Evolutionary conservation across 306 rosid species (phyloP).

Genomic region (Acacia confusa): DNA sequence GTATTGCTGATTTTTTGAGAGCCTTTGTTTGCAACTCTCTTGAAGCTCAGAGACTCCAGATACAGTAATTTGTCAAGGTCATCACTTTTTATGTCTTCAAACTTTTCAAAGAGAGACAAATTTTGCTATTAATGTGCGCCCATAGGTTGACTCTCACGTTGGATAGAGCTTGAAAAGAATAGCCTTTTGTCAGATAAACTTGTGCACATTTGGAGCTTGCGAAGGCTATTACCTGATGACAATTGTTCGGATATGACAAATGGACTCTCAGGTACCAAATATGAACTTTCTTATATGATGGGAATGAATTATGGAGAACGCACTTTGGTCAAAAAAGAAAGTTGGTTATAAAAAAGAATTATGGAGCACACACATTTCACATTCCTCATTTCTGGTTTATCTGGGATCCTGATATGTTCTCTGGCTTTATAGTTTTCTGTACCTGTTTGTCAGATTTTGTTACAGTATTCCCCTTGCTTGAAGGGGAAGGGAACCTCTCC

Average conservation of each 20-base stretch:
- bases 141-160: slow-evolving; percentile 5
- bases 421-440: not conserved
- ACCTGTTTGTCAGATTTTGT: not conserved
- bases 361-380: not conserved
- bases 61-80: slow-evolving; percentile 16
- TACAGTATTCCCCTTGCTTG: not conserved
- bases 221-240: not conserved
- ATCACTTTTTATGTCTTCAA: slow-evolving; percentile 1
- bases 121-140: slow-evolving; percentile 11
- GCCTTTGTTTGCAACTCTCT: slow-evolving; percentile 14
- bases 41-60: slow-evolving; percentile 10
- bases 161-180: not conserved
- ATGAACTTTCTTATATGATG: not conserved
- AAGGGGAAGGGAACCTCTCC: not conserved
- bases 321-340: not conserved
- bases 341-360: too few relatives aligned
- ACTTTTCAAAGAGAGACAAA: slow-evolving; percentile 17
- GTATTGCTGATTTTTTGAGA: slow-evolving; percentile 41
- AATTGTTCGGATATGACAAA: not conserved
- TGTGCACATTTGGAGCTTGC: not conserved
- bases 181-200: not conserved
- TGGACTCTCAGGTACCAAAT: not conserved
- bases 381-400: not conserved
- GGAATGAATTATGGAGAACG: not conserved
- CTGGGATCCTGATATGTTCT: not conserved